Base-by-base conservation (phyloP, 805 yeast species). In the Metschnikowia proteae region DNA sequence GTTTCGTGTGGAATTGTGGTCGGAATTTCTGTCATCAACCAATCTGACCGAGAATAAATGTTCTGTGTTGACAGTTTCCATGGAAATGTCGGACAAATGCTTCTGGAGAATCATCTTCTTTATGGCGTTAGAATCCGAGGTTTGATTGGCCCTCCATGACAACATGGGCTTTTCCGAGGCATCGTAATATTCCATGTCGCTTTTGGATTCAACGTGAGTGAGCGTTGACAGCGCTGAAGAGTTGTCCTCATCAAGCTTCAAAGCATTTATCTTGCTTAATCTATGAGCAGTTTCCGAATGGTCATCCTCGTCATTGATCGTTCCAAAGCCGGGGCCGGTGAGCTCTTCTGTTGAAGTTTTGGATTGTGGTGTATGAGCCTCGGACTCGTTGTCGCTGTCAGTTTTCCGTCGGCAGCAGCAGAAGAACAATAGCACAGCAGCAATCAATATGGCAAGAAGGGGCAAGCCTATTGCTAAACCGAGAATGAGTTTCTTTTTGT, bases 381-480 rank as follows among this genome's bases (percentile, higher is more conserved):
- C 34, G 8, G 45, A 37, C 34, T 45, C 47, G 58, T 38, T 60
- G 6, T 56, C 52, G 8, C 54, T 53, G 8, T 47, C 47, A 27
- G 58, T 58, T 43, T 63, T 73, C 53, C 57, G 71, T 58, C 51
- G 76, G 58, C 82, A 82, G 59, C 88, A 80, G 54, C 70, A 68
- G 56, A 78, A 72, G 52, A 84, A 68, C 4, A 88, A 43, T 2
- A 83, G 30, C 1, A 78, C 44, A 0, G 71, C 73, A 0, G 80
- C 75, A 2, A 81, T 55, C 6, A 82, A 57, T 0, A 86, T 57
- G 1, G 76, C 76, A 3, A 80, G 67, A 0, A 78, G 61, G 1
- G 96, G 96, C 41, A 94, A 76, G 1, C 85, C 88, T n/a, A 87
- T 91, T 47, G 97, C 97, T 51, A 91, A 77, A 1, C 91, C 96